Evolutionary conservation across 306 rosid species (phyloP).

Genomic region (Trichosanthes truncata): DNA sequence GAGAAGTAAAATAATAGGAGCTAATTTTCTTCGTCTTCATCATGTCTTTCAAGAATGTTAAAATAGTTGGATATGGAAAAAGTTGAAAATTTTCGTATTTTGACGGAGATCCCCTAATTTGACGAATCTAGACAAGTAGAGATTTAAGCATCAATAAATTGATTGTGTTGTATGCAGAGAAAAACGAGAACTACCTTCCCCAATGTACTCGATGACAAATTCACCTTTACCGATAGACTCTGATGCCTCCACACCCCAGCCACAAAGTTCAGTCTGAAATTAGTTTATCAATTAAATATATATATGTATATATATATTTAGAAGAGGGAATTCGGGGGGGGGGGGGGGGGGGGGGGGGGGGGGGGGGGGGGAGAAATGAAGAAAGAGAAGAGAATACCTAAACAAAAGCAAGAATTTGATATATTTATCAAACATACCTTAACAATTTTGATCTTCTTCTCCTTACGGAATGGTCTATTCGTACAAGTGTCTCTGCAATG

Average conservation of each 20-base stretch:
- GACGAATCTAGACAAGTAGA: background rate
- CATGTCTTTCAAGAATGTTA: background rate
- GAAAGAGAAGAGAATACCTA: background rate
- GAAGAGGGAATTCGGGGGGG: background rate
- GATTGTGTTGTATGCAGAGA: background rate
- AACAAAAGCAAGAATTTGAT: background rate
- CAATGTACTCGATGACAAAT: conserved; percentile 74
- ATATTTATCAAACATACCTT: conserved; percentile 36
- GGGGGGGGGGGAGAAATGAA: too few species aligned
- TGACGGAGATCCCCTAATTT: background rate
- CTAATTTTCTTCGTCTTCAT: background rate
- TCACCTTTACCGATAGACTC: conserved; percentile 60
- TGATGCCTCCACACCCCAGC: conserved; percentile 95
- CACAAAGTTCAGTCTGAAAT: conserved; percentile 78
- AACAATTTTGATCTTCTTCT: conserved; percentile 62
- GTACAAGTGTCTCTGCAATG: conserved; percentile 67
- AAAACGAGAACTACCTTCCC: conserved; percentile 61
- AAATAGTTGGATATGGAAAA: background rate
- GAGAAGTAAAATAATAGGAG: background rate
- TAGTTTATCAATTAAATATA: background rate
- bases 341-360: too few species aligned
- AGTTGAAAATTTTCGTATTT: background rate
- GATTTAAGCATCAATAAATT: background rate
- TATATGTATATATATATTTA: background rate
- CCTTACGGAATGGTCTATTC: conserved; percentile 90